Evolutionary conservation across 352 stramenopile genomes (phyloP), one percentile per base, ranked within the genome.

Genomic region (Globisporangium ultimum): DNA sequence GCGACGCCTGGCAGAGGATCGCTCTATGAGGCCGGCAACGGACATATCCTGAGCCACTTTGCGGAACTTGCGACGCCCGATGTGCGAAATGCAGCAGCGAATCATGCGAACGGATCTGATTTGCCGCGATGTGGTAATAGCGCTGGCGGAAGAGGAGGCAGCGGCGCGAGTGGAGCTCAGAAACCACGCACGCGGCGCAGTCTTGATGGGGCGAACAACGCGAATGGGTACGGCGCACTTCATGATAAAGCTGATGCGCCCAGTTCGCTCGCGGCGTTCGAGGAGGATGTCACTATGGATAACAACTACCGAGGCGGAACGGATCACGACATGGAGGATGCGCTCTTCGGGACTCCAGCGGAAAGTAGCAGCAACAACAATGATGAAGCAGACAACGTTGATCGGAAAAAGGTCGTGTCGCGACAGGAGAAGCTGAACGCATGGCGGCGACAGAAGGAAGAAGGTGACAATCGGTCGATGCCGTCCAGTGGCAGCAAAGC

Each of bases 21-120:
- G 21, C 71, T 60, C 41, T 90, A 87, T 50, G 59, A 86, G 61
- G 70, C 74, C 12, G 78, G 74, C 55, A 86, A 77, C 24, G 80
- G 80, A 54, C 61, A 72, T 56, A 68, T 90, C 38, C 58, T 90
- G n/a, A 70, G 63, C 64, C 78, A 90, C 64, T 90, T 90, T 54
- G 76, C 74, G 0, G 65, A 68, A 20, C 60, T 90, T 17, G 63
- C 72, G 53, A 83, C 76, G 38, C 76, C 78, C 12, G 66, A 72
- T 18, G 52, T 49, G 15, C 32, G 42, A 15, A 10, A 21, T 32
- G 42, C 28, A 22, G 14, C 24, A n/a, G 22, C 5, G 9, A 48
- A 18, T 21, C 22, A 46, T 14, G 2, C 12, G 5, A 18, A 40
- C 13, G 20, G n/a, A 14, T 22, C 15, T n/a, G 40, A 45, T 15